Conservation (phyloP, 257 asterid genomes). For the Buddleja alternifolia region DNA sequence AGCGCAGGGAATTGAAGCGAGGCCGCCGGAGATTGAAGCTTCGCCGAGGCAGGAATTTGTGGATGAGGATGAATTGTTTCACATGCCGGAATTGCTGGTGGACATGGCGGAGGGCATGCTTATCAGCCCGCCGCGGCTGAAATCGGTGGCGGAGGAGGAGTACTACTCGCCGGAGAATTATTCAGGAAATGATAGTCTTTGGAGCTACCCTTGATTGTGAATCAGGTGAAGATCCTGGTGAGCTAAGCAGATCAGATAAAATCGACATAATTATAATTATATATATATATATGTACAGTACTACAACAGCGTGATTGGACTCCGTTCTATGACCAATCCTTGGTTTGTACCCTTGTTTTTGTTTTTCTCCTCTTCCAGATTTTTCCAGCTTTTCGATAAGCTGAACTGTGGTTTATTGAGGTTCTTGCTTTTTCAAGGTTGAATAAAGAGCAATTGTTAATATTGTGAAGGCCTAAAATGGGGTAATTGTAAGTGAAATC, state of each 20-base stretch:
- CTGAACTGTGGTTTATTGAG: constrained; percentile 5
- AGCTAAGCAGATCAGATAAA: constrained; percentile 5
- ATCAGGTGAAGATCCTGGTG: constrained; percentile 16
- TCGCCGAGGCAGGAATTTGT: constrained; percentile 31
- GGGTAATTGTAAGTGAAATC: no score
- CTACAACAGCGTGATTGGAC: not conserved
- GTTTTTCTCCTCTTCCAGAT: not conserved
- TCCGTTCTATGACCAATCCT: constrained; percentile 13
- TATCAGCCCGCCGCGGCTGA: constrained; percentile 55
- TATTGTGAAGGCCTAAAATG: not conserved
- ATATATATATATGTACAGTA: constrained; percentile 14
- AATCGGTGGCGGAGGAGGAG: not conserved
- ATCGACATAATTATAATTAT: not conserved
- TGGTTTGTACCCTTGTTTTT: not conserved
- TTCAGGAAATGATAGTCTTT: constrained; percentile 37
- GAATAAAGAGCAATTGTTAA: not conserved
- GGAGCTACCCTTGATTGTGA: constrained; percentile 39
- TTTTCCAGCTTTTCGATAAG: not conserved
- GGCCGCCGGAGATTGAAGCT: constrained; percentile 6
- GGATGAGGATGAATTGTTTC: constrained; percentile 60
- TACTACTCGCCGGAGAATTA: constrained; percentile 40
- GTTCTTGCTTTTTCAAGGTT: not conserved
- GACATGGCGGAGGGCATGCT: constrained; percentile 76
- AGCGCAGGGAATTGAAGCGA: constrained; percentile 23
- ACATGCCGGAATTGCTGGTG: constrained; percentile 55